These are phyloP conservation scores for Xylariaceae sp. DNA, from an alignment of 2,329 filamentous ascomycete species.

Conservation along the genomic window DNA sequence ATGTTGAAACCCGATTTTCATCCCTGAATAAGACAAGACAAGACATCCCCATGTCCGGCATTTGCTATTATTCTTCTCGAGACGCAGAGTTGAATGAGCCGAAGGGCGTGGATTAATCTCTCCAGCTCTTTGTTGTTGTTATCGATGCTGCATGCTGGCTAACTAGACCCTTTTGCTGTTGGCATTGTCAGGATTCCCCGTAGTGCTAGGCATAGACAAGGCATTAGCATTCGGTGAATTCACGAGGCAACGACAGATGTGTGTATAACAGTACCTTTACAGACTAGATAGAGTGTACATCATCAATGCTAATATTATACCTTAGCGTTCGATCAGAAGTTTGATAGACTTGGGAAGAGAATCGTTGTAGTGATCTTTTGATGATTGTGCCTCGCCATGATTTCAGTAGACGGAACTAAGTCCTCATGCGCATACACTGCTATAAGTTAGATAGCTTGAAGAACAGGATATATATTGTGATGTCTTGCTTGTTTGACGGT, in stretches of 20 bases:
- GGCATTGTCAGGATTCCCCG: too few relatives aligned
- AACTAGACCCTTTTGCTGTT: neutral
- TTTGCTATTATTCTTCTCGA: conserved; percentile 44
- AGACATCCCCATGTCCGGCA: conserved; percentile 54
- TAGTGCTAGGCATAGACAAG: too few relatives aligned
- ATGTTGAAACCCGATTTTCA: conserved; percentile 6
- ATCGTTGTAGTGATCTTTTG: neutral
- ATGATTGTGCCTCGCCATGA: too few relatives aligned
- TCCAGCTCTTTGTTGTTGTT: neutral
- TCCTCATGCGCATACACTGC: too few relatives aligned
- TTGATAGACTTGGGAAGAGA: neutral
- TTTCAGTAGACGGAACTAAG: too few relatives aligned
- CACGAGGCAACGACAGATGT: too few relatives aligned
- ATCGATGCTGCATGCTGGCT: conserved; percentile 30
- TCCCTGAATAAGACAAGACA: conserved; percentile 51
- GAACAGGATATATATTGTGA: too few relatives aligned
- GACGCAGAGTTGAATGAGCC: conserved; percentile 40
- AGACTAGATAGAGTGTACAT: too few relatives aligned
- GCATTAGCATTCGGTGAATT: too few relatives aligned
- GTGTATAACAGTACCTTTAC: too few relatives aligned
- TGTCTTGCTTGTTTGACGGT: too few relatives aligned
- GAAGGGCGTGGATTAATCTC: conserved; percentile 39
- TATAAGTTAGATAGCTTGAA: too few relatives aligned
- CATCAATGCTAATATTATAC: neutral
- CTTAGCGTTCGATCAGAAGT: neutral